Percentiles rank a stretch among this genome's conserved stretches.
Evolutionary conservation across 1,284 basidiomycete genomes (phyloP).

Genomic region (Nidula niveotomentosa): DNA sequence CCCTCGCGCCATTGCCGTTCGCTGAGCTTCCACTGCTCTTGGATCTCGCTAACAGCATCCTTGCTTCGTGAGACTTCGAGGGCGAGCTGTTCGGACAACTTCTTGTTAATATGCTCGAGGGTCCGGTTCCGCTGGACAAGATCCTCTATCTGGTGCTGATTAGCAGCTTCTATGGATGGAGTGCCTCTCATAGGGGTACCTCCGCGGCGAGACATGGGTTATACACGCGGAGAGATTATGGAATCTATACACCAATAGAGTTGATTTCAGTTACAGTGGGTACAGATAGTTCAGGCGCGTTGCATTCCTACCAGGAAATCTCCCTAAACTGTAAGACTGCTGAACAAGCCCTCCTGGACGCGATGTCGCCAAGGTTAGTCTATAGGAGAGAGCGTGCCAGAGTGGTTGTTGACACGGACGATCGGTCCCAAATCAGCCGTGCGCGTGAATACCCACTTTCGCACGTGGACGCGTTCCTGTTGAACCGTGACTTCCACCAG

Average conservation of each 20-base stretch:
- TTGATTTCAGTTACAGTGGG: no score
- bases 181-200: slow-evolving; percentile 24
- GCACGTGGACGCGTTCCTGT: slow-evolving; percentile 16
- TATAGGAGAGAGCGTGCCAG: no score
- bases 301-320: no score
- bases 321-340: no score
- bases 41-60: slow-evolving; percentile 40
- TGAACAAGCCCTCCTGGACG: no score
- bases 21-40: slow-evolving; percentile 50
- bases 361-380: no score
- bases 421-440: no score
- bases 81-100: slow-evolving; percentile 43
- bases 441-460: background rate
- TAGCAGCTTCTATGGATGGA: slow-evolving; percentile 48
- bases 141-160: slow-evolving; percentile 66
- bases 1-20: slow-evolving; percentile 58
- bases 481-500: background rate
- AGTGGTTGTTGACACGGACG: no score
- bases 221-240: background rate
- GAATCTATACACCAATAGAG: no score
- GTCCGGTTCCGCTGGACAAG: slow-evolving; percentile 63
- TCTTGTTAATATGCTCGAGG: slow-evolving; percentile 56
- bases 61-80: slow-evolving; percentile 43
- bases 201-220: slow-evolving; percentile 16
- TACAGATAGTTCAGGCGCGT: no score